Base-by-base conservation (phyloP, 768 basidiomycete genomes). In the Guyanaporus albipodus region DNA sequence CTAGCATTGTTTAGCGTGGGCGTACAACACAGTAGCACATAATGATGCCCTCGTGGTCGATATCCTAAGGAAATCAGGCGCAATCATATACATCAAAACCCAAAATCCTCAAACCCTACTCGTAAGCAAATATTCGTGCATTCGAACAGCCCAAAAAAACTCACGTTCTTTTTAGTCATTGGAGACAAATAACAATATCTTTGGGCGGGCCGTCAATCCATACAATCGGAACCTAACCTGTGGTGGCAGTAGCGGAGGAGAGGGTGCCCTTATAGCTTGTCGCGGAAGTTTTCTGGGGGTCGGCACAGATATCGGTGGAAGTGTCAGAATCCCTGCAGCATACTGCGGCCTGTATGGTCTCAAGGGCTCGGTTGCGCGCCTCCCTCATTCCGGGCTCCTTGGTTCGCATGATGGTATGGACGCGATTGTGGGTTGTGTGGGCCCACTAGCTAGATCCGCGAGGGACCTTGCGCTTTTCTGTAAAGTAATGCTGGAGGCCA, bases 151-250 rank as follows among this genome's bases (percentile, higher is more conserved):
- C 31, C 28, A 18, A 36, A 42, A 29, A 44, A 32, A 36, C 44
- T 65, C 26, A 59, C 12, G 10, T 38, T 34, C 23, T 29, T 43
- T 46, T 49, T 46, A 79, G 76, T 70, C 75, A 4, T 60, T 78
- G 37, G 79, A 80, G 42, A 76, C 74, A 21, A 70, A 78, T 55
- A 80, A 77, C 50, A 76, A 79, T 39, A 41, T 66, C 15, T 68
- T 64, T 46, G 92, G 91, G 0, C 73, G 78, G 18, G 78, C 85
- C 1, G 64, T 72, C 15, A 92, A 92, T 60, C 92, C 92, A 0
- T 73, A 71, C 64, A 79, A 79, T 59, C 68, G 69, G 38, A 59
- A 58, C 1, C 54, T 73, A 29, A 72, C 71, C 21, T 54, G 66
- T 12, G 75, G 75, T 29, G 75, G 76, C 19, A 76, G 74, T 40